phyloP scores from a whole-genome alignment of 805 yeast species.

The Yamadazyma phyllophila region DNA sequence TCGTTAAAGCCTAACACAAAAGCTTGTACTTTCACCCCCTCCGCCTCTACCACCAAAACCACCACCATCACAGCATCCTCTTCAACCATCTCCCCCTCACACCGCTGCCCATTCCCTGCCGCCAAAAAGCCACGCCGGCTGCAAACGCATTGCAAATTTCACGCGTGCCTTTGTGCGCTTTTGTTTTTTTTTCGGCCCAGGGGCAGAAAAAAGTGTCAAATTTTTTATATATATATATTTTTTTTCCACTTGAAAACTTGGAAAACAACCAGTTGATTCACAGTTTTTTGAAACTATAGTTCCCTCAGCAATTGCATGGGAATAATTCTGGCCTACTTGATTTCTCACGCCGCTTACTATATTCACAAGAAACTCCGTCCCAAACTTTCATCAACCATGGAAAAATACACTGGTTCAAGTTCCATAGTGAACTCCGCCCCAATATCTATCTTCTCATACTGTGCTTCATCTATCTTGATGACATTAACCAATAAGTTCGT shows the following conservation, averaged over 20 bases:
- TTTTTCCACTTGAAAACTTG: neutral
- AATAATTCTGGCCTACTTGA: conserved; percentile 36
- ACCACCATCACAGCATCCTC: neutral
- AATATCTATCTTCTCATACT: conserved; percentile 76
- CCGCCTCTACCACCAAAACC: neutral
- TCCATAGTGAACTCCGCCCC: conserved; percentile 56
- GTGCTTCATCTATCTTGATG: conserved; percentile 94
- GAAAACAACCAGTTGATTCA: neutral
- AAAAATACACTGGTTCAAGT: conserved; percentile 26
- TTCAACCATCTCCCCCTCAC: too few species aligned
- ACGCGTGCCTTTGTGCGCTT: conserved; percentile 2
- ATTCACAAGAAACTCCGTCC: conserved; percentile 22
- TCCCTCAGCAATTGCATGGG: conserved; percentile 29
- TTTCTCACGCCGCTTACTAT: conserved; percentile 34
- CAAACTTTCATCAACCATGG: conserved; percentile 22
- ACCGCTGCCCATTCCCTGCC: neutral
- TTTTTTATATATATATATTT: conserved; percentile 1
- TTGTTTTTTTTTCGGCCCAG: conserved; percentile 4
- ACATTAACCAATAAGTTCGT: conserved; percentile 97
- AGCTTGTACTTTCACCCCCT: neutral
- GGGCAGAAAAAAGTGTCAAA: conserved; percentile 9
- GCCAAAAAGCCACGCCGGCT: neutral
- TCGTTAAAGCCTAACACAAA: neutral
- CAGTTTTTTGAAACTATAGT: neutral
- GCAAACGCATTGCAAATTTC: neutral